phyloP scores from a whole-genome alignment of 371 early-diverging fungal species.

The Entomophthora muscae region DNA sequence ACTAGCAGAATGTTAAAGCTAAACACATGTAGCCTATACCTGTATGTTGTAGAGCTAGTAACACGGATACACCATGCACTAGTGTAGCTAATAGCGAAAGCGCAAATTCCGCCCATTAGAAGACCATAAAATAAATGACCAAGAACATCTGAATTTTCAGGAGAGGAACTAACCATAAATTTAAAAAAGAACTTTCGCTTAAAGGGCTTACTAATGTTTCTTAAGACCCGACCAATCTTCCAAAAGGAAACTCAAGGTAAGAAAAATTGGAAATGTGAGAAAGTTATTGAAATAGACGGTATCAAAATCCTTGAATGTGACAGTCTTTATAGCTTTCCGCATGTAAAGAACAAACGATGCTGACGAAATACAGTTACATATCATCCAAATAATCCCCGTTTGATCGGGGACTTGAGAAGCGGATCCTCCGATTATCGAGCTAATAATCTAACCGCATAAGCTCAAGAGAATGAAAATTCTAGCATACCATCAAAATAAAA shows the following conservation, averaged over 20 bases:
- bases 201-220: slow-evolving; percentile 29
- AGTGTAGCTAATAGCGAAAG: slow-evolving; percentile 83
- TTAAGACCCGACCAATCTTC: slow-evolving; percentile 51
- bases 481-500: slow-evolving; percentile 69
- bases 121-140: slow-evolving; percentile 1
- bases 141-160: not conserved
- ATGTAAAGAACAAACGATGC: slow-evolving; percentile 80
- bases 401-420: slow-evolving; percentile 38
- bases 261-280: slow-evolving; percentile 70
- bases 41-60: slow-evolving; percentile 89
- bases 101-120: slow-evolving; percentile 35
- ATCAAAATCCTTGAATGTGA: slow-evolving; percentile 84
- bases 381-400: slow-evolving; percentile 87
- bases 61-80: slow-evolving; percentile 92
- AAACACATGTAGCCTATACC: slow-evolving; percentile 13
- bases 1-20: slow-evolving; percentile 17
- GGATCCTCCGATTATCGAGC: slow-evolving; percentile 83
- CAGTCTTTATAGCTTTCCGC: slow-evolving; percentile 68
- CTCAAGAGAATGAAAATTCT: not conserved
- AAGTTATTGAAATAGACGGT: slow-evolving; percentile 94
- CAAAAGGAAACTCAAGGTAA: slow-evolving; percentile 49
- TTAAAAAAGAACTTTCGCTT: not conserved
- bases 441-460: slow-evolving; percentile 31
- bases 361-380: slow-evolving; percentile 76
- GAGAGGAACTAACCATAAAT: not conserved